A percentile compares a stretch with the other conserved stretches of the same genome.
These are phyloP conservation scores for Solanum clarkiae DNA, from an alignment of 257 asterid species.

Conservation along the genomic window DNA sequence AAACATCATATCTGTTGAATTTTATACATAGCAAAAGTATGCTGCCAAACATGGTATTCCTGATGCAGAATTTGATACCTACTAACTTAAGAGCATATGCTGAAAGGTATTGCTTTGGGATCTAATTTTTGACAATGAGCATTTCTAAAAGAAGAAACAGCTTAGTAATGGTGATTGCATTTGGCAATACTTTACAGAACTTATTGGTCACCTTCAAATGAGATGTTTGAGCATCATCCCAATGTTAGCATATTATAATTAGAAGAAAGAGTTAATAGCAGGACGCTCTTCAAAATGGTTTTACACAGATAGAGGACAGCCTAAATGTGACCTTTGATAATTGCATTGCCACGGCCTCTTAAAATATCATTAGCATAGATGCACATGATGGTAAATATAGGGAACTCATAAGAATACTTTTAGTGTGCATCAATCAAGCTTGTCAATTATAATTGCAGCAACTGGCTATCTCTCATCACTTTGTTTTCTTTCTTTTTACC, in stretches of 20 bases:
- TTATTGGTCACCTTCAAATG: background rate
- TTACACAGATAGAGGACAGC: background rate
- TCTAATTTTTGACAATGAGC: background rate
- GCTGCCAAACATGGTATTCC: background rate
- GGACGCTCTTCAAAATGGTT: background rate
- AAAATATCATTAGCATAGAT: background rate
- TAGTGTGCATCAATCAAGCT: background rate
- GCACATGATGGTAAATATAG: background rate
- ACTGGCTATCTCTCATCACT: background rate
- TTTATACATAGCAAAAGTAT: background rate
- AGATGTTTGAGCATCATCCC: background rate
- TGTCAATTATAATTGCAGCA: background rate
- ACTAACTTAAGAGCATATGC: background rate
- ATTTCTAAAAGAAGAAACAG: background rate
- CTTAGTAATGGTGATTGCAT: background rate
- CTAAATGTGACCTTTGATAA: background rate
- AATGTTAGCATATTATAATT: background rate
- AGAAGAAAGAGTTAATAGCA: background rate
- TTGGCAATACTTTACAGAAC: background rate
- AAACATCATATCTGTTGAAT: background rate
- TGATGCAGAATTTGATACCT: background rate
- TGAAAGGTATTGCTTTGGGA: background rate
- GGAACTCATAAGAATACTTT: background rate
- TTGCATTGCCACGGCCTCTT: background rate
- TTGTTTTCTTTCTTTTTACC: background rate